Conservation (phyloP, 176 grass and related monocot species). For the Aegilops bicornis region DNA sequence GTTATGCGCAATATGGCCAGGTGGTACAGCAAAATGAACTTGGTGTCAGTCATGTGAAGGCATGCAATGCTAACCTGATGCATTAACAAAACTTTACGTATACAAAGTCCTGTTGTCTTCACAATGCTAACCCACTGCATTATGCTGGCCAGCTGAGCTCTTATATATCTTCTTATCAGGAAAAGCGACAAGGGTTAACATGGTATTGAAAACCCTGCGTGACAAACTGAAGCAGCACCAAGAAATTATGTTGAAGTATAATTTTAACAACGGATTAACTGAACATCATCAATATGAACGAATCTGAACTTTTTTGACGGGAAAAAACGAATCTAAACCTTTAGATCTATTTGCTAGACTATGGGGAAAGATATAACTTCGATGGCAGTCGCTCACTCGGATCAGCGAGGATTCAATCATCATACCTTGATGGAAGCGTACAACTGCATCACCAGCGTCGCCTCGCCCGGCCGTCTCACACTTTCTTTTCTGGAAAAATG, state of each 20-base stretch:
- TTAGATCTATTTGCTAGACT: no score
- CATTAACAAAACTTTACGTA: background rate
- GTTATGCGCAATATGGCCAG: constrained; percentile 92
- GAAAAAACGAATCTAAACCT: no score
- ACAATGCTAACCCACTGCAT: background rate
- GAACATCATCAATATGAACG: no score
- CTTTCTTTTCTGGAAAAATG: no score
- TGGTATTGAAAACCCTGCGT: constrained; percentile 79
- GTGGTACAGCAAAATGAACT: constrained; percentile 92
- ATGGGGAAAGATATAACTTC: no score
- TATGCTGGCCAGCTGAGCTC: constrained; percentile 10
- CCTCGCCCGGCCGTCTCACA: no score
- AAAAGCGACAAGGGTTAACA: constrained; percentile 79
- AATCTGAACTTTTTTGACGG: no score
- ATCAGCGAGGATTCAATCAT: no score
- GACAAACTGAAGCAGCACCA: constrained; percentile 87
- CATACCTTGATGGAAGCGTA: no score
- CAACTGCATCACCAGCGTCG: no score
- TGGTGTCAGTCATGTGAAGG: constrained; percentile 95
- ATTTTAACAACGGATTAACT: no score
- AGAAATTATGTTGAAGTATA: constrained; percentile 37
- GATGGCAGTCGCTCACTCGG: no score
- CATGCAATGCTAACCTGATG: constrained; percentile 25
- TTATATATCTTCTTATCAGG: constrained; percentile 51
- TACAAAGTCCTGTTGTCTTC: background rate